Percentiles rank a stretch among this genome's conserved stretches.
Conservation (phyloP, 441 rosid species). For the Croton laevigatus region DNA sequence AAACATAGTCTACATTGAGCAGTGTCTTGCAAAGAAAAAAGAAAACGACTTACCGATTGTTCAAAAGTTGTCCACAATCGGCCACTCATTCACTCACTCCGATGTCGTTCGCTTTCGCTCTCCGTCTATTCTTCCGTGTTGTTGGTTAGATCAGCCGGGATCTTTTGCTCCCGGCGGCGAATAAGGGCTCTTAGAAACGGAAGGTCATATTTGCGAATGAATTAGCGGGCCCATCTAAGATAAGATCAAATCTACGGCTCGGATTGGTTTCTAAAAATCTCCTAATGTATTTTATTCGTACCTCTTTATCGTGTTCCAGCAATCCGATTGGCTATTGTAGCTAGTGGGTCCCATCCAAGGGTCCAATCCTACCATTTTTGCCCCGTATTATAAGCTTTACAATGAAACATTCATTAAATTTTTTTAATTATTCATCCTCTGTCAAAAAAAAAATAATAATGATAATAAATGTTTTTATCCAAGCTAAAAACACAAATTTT, state of each 20-base stretch:
- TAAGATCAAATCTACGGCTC: background rate
- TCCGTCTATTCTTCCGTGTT: background rate
- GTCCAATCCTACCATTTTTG: too few species aligned
- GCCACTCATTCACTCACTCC: background rate
- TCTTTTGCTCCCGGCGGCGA: background rate
- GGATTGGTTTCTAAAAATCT: background rate
- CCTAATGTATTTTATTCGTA: background rate
- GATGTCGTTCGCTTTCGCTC: background rate
- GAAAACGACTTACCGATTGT: slow-evolving; percentile 1
- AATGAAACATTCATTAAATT: too few species aligned
- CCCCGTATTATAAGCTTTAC: too few species aligned
- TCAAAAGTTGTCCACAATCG: background rate
- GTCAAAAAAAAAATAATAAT: too few species aligned
- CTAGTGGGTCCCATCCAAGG: background rate
- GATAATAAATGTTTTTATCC: too few species aligned
- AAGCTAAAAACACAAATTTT: too few species aligned
- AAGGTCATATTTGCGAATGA: background rate
- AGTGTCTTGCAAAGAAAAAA: background rate
- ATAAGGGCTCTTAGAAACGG: background rate
- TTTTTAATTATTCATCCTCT: too few species aligned
- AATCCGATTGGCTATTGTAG: background rate
- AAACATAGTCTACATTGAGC: background rate
- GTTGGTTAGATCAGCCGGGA: background rate
- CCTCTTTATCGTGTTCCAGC: background rate
- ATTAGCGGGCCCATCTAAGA: background rate